Conservation (phyloP, 2,329 filamentous ascomycete genomes). For the Geosmithia putterillii region DNA sequence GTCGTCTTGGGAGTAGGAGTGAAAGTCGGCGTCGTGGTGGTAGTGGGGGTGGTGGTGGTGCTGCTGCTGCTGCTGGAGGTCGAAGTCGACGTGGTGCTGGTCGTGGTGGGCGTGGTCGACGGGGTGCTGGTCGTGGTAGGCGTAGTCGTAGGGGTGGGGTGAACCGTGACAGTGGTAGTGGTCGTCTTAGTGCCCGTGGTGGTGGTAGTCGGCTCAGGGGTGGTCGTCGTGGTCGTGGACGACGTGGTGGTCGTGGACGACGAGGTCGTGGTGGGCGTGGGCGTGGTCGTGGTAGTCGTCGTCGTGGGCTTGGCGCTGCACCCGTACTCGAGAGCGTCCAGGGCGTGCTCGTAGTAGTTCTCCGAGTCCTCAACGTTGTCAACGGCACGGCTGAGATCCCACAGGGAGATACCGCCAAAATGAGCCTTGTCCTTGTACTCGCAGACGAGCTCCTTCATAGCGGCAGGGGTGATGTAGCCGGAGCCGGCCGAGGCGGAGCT, state of each 20-base stretch:
- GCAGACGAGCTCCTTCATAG: conserved; percentile 24
- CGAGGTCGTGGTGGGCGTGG: conserved; percentile 1
- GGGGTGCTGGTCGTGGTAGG: conserved; percentile 1
- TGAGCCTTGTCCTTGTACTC: conserved; percentile 18
- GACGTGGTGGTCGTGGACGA: conserved; percentile 3
- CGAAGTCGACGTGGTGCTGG: conserved; percentile 3
- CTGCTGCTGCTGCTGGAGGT: conserved; percentile 5
- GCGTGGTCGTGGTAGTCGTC: conserved; percentile 4
- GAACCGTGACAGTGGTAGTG: conserved; percentile 1
- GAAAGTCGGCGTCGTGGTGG: conserved; percentile 8
- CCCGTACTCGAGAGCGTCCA: conserved; percentile 23
- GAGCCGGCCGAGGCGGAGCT: conserved; percentile 11
- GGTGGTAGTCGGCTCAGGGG: neutral
- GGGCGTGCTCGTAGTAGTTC: conserved; percentile 21
- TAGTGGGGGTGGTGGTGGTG: conserved; percentile 5
- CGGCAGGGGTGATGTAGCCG: conserved; percentile 20
- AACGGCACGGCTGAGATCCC: conserved; percentile 25
- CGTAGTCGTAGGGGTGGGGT: conserved; percentile 4
- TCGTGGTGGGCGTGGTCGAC: conserved; percentile 1
- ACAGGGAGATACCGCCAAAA: conserved; percentile 33
- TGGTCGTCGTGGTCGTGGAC: conserved; percentile 3
- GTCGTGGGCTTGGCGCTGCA: conserved; percentile 15
- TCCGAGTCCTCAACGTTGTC: conserved; percentile 18
- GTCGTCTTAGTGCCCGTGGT: conserved; percentile 1
- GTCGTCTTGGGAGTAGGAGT: neutral